These are phyloP conservation scores for Salix purpurea DNA, from an alignment of 345 rosid genomes.

Conservation along the genomic window DNA sequence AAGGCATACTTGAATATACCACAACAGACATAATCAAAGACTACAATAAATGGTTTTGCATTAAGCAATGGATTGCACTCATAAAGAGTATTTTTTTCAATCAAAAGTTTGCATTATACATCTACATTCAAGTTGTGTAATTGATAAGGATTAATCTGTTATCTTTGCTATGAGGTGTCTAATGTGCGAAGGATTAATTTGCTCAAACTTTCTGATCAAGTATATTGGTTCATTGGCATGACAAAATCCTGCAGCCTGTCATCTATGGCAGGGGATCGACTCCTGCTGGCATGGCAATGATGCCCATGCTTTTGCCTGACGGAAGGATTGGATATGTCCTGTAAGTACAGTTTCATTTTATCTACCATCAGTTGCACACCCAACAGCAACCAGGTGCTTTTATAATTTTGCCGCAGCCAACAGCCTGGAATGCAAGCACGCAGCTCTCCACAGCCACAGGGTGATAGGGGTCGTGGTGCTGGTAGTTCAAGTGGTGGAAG, in stretches of 20 bases:
- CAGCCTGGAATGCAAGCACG: slow-evolving; percentile 31
- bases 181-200: neutral
- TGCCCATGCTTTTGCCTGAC: too few species aligned
- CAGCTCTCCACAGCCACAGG: slow-evolving; percentile 3
- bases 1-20: too few species aligned
- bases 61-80: too few species aligned
- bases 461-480: slow-evolving; percentile 25
- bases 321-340: too few species aligned
- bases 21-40: too few species aligned
- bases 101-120: too few species aligned
- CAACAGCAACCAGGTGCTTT: too few species aligned
- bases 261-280: slow-evolving; percentile 1
- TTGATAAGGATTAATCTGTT: neutral
- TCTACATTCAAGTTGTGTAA: neutral
- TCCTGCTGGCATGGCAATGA: too few species aligned
- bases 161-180: neutral
- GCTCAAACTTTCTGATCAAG: neutral
- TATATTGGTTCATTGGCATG: neutral
- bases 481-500: slow-evolving; percentile 28
- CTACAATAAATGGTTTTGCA: too few species aligned
- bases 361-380: too few species aligned
- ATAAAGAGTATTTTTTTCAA: too few species aligned
- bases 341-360: neutral
- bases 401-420: slow-evolving; percentile 7
- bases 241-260: slow-evolving; percentile 11